These are phyloP conservation scores for Kuraishia ogatae DNA, from an alignment of 805 yeast genomes.

Conservation along the genomic window DNA sequence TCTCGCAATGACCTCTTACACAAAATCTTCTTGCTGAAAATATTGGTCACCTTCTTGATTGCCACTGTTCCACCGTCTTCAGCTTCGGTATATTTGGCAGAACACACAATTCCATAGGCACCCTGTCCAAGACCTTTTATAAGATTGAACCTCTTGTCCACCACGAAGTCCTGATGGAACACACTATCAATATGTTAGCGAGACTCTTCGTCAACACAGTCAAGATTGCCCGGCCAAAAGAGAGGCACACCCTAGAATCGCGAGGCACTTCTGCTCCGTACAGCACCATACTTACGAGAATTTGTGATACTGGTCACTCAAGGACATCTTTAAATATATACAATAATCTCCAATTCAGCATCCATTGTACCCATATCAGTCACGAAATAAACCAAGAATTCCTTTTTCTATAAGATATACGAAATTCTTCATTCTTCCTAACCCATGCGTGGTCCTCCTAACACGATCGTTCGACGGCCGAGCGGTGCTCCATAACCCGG, in stretches of 20 bases:
- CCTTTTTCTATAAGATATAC: background rate
- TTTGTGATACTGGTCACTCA: slow-evolving; percentile 6
- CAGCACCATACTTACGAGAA: slow-evolving; percentile 4
- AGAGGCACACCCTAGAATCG: background rate
- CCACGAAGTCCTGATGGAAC: slow-evolving; percentile 85
- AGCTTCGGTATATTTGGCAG: slow-evolving; percentile 73
- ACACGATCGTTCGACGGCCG: background rate
- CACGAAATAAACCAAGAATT: background rate
- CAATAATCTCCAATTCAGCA: background rate
- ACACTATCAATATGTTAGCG: slow-evolving; percentile 31
- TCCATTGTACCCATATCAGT: background rate
- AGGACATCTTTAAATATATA: background rate
- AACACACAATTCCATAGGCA: slow-evolving; percentile 94
- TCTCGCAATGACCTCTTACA: slow-evolving; percentile 92
- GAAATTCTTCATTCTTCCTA: background rate
- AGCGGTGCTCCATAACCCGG: background rate
- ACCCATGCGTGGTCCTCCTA: background rate
- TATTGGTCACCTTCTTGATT: slow-evolving; percentile 91
- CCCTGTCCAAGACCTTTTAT: slow-evolving; percentile 96
- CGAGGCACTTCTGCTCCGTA: background rate
- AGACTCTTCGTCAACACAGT: background rate
- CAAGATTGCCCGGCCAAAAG: background rate
- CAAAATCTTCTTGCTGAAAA: slow-evolving; percentile 82
- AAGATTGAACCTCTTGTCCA: slow-evolving; percentile 81
- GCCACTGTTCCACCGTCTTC: slow-evolving; percentile 83